Conservation (phyloP, 2,329 filamentous ascomycete genomes). For the Elsinoe necatrix region DNA sequence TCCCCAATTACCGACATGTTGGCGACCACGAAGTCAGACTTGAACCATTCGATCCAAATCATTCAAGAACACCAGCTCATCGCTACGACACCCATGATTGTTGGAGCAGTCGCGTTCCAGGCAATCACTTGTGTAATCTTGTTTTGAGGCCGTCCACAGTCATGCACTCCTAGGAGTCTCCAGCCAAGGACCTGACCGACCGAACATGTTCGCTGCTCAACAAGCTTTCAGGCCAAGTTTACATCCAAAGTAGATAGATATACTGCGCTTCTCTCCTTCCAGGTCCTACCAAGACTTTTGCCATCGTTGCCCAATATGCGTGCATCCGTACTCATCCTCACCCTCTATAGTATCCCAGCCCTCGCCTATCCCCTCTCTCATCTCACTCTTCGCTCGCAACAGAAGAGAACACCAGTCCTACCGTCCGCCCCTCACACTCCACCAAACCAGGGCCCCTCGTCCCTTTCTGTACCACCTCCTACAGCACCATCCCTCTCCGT, state of each 20-base stretch:
- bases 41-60: too few relatives aligned
- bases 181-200: too few relatives aligned
- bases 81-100: too few relatives aligned
- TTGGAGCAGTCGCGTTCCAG: too few relatives aligned
- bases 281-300: neutral
- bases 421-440: neutral
- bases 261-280: neutral
- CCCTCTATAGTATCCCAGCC: neutral
- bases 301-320: neutral
- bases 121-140: too few relatives aligned
- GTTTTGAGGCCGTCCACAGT: too few relatives aligned
- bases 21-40: too few relatives aligned
- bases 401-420: neutral
- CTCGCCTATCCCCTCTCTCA: neutral
- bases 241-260: neutral
- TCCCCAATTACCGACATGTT: too few relatives aligned
- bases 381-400: neutral
- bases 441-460: neutral
- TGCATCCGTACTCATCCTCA: neutral
- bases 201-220: neutral
- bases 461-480: neutral
- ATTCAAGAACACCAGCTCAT: too few relatives aligned
- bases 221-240: neutral
- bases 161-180: too few relatives aligned
- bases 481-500: neutral